A percentile compares a stretch with the other conserved stretches of the same genome.
Conservation (phyloP, 208 protist genomes). For the Trypanosoma caninum region DNA sequence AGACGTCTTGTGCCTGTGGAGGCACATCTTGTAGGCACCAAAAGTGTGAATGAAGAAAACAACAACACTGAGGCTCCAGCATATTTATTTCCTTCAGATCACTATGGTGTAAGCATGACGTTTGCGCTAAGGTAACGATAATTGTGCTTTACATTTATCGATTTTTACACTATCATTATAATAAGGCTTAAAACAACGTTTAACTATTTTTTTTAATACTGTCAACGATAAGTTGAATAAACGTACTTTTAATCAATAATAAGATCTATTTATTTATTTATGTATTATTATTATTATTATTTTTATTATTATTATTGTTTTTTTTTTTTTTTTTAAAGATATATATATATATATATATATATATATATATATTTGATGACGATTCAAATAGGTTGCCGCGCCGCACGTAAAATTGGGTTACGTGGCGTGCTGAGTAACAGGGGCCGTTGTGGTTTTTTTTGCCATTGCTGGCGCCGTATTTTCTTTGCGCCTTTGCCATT, state of each 20-base stretch:
- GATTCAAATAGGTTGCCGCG: too few species aligned
- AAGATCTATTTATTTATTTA: too few species aligned
- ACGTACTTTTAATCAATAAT: too few species aligned
- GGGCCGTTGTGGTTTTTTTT: neutral
- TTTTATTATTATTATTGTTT: neutral
- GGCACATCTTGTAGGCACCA: conserved; percentile 78
- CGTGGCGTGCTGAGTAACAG: too few species aligned
- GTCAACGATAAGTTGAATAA: too few species aligned
- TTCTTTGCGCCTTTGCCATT: neutral
- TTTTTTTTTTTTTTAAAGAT: conserved; percentile 4
- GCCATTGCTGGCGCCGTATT: conserved; percentile 4
- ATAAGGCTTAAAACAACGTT: too few species aligned
- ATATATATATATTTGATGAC: too few species aligned
- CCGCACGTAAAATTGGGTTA: too few species aligned
- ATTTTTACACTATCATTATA: too few species aligned
- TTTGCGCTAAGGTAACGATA: conserved; percentile 31
- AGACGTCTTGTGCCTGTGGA: conserved; percentile 48
- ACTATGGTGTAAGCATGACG: conserved; percentile 84
- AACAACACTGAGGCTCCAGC: conserved; percentile 61
- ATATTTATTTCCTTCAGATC: conserved; percentile 89
- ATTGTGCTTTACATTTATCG: neutral
- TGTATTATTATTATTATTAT: too few species aligned
- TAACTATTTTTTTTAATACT: too few species aligned
- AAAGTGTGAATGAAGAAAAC: conserved; percentile 84
- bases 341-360: neutral